Evolutionary conservation across 306 rosid species (phyloP), one percentile per base, ranked within the genome.

Genomic region (Psophocarpus tetragonolobus): DNA sequence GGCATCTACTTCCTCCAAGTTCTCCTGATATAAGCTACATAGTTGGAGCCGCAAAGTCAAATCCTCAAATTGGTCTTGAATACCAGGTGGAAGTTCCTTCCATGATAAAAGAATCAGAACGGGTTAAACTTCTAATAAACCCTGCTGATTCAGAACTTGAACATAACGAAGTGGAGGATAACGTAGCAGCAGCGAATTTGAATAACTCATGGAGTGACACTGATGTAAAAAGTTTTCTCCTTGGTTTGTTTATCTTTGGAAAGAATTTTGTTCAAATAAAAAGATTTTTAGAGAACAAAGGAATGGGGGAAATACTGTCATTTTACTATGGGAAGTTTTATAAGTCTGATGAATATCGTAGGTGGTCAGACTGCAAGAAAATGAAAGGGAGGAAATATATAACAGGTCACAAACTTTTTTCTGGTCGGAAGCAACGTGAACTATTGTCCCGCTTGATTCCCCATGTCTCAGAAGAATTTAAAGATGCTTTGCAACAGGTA

Each of bases 321-420:
- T 89, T 90, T 80, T 92, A 92, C 84, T 90, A 92, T 76, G 96
- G 96, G 61, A 84, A 68, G 68, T 92, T 92, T 87, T 89, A 92
- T 75, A 82, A 87, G 67, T 86, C 92, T 51, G 86, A 76, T 70
- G 88, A 74, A 57, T 81, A 87, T 76, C 42, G 76, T 64, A 90
- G 91, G 84, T 90, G 96, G 97, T 86, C 96, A 20, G 84, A 60
- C 14, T 83, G 87, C 75, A 82, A 74, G 82, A 90, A 90, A 67
- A 24, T 56, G 44, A 87, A 88, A 76, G 93, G 85, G 58, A 89
- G 78, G 74, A 92, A 87, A 82, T 74, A 88, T 70, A 61, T 68
- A 24, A 83, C 39, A 1, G 96, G 97, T 6, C 68, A 79, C 68
- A 92, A 90, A 79, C 81, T 89, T 64, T 87, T 92, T 79, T 69